phyloP scores from a whole-genome alignment of 2,329 filamentous ascomycete species.

The Colletotrichum sp. region DNA sequence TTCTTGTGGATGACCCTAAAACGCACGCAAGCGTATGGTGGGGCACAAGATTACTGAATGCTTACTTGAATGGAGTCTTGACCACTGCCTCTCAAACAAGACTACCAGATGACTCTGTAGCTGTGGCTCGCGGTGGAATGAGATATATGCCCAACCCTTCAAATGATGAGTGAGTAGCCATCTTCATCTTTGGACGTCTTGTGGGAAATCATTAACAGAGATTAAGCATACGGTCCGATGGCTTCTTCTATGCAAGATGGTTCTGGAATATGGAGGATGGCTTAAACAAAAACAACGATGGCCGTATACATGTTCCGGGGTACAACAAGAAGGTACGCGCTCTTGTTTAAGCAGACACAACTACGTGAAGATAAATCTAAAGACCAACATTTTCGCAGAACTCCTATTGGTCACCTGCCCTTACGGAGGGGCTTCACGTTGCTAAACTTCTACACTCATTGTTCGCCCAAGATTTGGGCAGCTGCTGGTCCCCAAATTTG shows the following conservation, averaged over 20 bases:
- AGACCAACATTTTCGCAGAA: background rate
- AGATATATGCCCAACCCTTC: background rate
- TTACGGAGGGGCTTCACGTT: background rate
- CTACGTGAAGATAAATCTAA: background rate
- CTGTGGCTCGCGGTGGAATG: background rate
- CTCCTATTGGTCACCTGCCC: background rate
- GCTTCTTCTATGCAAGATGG: too few relatives aligned
- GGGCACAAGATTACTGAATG: background rate
- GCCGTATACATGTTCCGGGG: accelerated
- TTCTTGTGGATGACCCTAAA: background rate
- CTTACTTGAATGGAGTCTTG: background rate
- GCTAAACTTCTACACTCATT: background rate
- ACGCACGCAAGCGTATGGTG: background rate
- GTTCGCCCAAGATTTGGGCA: background rate
- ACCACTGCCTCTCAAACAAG: background rate
- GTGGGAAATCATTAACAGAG: background rate
- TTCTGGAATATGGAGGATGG: too few relatives aligned
- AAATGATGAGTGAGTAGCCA: background rate
- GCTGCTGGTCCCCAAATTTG: background rate
- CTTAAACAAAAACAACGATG: background rate
- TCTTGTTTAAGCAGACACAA: too few relatives aligned
- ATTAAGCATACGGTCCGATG: background rate
- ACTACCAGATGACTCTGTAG: too few relatives aligned
- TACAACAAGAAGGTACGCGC: background rate
- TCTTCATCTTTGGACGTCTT: too few relatives aligned